These are phyloP conservation scores for Lentinula aciculospora DNA, from an alignment of 768 basidiomycete genomes.

Conservation along the genomic window DNA sequence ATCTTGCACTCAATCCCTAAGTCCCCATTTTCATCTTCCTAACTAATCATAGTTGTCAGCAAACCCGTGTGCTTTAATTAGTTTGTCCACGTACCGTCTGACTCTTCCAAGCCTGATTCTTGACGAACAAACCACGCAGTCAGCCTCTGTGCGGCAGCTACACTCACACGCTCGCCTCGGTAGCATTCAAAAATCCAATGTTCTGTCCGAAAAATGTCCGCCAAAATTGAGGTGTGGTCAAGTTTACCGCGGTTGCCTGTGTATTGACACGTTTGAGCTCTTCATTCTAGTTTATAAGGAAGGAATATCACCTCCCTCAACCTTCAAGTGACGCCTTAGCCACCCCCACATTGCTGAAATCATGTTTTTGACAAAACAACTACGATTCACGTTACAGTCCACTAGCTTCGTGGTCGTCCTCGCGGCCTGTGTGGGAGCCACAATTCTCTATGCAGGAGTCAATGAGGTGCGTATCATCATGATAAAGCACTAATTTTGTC, in stretches of 20 bases:
- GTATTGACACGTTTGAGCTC: background rate
- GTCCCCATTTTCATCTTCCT: too few relatives aligned
- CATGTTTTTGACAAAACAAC: background rate
- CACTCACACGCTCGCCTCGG: background rate
- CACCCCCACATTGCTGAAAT: background rate
- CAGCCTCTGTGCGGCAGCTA: background rate
- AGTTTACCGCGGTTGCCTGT: background rate
- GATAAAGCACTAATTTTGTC: background rate
- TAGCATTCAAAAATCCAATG: background rate
- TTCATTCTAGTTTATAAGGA: background rate
- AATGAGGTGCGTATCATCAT: slow-evolving; percentile 28
- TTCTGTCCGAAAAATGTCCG: background rate
- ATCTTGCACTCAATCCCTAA: too few relatives aligned
- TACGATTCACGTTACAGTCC: background rate
- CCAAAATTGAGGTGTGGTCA: background rate
- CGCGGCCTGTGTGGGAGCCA: slow-evolving; percentile 16
- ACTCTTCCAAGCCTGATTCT: background rate
- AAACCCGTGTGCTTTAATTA: background rate
- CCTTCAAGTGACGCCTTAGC: background rate
- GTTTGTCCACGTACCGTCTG: background rate
- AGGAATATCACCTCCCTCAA: background rate
- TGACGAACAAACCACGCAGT: background rate
- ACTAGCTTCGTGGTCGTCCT: background rate
- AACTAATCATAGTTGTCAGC: background rate
- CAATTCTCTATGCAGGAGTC: slow-evolving; percentile 39